Conservation (phyloP, 2,329 filamentous ascomycete species). For the Calonectria pteridis region DNA sequence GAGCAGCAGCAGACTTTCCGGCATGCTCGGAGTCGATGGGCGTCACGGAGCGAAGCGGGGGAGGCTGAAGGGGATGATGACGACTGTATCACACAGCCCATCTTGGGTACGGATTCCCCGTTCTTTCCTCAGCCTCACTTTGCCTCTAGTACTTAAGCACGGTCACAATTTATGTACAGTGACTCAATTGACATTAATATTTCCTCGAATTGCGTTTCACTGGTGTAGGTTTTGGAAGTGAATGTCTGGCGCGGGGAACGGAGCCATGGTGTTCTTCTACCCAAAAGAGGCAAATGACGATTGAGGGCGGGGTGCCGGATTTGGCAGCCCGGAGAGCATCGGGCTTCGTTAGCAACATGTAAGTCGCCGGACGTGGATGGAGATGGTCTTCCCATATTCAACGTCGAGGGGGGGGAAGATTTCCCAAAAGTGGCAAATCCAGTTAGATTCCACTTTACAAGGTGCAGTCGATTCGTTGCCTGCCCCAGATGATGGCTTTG, state of each 20-base stretch:
- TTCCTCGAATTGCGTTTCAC: background rate
- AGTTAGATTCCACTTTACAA: background rate
- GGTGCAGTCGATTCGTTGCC: background rate
- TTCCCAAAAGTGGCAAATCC: background rate
- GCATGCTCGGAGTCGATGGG: slow-evolving; percentile 11
- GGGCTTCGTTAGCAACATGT: background rate
- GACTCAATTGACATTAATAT: slow-evolving; percentile 8
- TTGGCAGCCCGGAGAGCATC: background rate
- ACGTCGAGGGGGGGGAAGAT: background rate
- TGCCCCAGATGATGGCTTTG: background rate
- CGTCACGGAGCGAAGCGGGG: slow-evolving; percentile 1
- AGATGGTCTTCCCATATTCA: background rate
- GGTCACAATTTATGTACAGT: background rate
- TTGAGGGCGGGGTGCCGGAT: background rate
- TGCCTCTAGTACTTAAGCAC: background rate
- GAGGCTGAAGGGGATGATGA: slow-evolving; percentile 18
- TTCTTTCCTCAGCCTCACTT: background rate
- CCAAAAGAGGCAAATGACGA: background rate
- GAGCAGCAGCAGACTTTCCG: background rate
- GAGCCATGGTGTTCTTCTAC: background rate
- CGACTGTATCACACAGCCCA: background rate
- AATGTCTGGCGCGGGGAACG: background rate
- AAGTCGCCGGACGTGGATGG: background rate
- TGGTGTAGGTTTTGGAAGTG: background rate
- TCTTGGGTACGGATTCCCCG: background rate